These are phyloP conservation scores for Lodderomyces oxycetoniae DNA, from an alignment of 1,139 yeast genomes.

Conservation along the genomic window DNA sequence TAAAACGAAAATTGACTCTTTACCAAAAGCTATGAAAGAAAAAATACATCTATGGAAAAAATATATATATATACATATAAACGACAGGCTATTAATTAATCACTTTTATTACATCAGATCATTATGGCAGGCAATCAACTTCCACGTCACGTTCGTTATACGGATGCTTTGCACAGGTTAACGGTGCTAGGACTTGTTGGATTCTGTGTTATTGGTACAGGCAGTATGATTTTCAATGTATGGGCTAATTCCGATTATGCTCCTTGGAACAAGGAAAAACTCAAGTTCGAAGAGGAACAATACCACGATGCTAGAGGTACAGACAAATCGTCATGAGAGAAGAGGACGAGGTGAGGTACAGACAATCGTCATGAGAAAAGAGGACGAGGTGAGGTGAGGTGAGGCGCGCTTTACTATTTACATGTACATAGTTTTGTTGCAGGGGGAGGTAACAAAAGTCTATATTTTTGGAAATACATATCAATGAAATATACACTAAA, in stretches of 20 bases:
- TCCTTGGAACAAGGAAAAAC: slow-evolving; percentile 38
- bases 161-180: slow-evolving; percentile 80
- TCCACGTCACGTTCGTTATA: slow-evolving; percentile 49
- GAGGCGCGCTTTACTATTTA: no score
- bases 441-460: background rate
- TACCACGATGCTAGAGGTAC: slow-evolving; percentile 24
- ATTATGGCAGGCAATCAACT: slow-evolving; percentile 29
- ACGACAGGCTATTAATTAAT: background rate
- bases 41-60: no score
- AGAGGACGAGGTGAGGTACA: background rate
- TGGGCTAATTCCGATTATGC: slow-evolving; percentile 53
- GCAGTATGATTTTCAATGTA: slow-evolving; percentile 58
- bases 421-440: no score
- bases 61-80: background rate
- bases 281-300: slow-evolving; percentile 32
- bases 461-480: background rate
- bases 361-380: slow-evolving; percentile 2
- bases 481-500: no score
- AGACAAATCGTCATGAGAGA: slow-evolving; percentile 5
- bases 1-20: no score
- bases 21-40: no score
- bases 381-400: no score
- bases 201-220: slow-evolving; percentile 43
- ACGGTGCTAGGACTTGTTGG: slow-evolving; percentile 78
- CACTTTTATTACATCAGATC: no score